Evolutionary conservation across 257 asterid genomes (phyloP), one percentile per base, ranked within the genome.

Genomic region (Solanum chiquidenum): DNA sequence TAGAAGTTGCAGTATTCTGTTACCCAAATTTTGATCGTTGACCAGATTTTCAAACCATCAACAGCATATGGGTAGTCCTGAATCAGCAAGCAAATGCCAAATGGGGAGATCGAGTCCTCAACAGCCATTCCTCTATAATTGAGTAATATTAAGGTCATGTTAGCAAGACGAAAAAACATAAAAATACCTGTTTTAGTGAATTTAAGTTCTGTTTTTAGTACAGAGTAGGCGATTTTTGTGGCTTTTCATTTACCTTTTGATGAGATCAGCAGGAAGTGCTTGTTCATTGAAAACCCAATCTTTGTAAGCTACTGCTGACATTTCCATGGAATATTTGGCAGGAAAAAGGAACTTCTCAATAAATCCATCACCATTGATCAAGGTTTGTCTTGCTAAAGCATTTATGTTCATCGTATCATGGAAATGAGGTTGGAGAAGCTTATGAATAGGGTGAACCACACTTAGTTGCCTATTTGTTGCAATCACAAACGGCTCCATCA

Each of bases 41-140:
- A 85, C 98, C 98, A 96, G 18, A 94, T 92, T 89, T 94, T 92
- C 20, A 95, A 94, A 38, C 97, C 98, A 83, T 95, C 98, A 31
- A 95, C 98, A 35, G 97, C 98, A 52, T 86, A 95, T 7, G 98
- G 98, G 73, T 95, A 95, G 90, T 94, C 98, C 87, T 92, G 90
- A 12, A 96, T 91, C 21, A 96, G 87, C 62, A 96, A 88, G 9
- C 94, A 95, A 84, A 96, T 86, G 25, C 98, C 96, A 27, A 91
- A 91, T 55, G 93, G 90, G 11, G 92, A 94, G 83, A 86, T 90
- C 0, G 94, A 86, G 87, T 94, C 96, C 83, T 93, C 90, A 46
- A 95, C 88, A 68, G 96, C 96, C 86, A 94, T 66, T 79, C 95
- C 95, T 88, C 98, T 95, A 83, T 52, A 87, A 33, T 72, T 42